Evolutionary conservation across 495 filamentous ascomycete species (phyloP).

Genomic region (Daldinia concentrica): DNA sequence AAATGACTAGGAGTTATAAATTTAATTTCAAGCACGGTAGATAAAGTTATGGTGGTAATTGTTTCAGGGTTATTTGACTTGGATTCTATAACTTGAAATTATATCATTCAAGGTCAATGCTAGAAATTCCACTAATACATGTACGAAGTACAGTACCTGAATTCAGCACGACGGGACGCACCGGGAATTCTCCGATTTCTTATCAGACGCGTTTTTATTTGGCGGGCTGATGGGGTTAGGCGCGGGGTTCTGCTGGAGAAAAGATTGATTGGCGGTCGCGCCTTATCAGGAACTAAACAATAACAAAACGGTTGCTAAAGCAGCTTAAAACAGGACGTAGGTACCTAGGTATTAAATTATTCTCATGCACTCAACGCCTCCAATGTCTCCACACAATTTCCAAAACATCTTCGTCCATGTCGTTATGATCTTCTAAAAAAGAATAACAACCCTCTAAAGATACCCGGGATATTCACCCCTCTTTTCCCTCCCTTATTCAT

Average conservation of each 20-base stretch:
- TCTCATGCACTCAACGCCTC: background rate
- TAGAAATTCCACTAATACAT: background rate
- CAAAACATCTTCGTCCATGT: background rate
- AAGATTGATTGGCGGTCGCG: constrained; percentile 20
- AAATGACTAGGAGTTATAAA: background rate
- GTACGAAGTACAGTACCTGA: background rate
- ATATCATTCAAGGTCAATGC: background rate
- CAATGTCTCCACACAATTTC: background rate
- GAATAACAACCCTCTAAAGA: constrained; percentile 7
- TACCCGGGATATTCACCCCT: constrained; percentile 25
- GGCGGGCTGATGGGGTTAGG: constrained; percentile 1
- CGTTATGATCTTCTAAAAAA: background rate
- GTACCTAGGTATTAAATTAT: too few relatives aligned
- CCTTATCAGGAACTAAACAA: constrained; percentile 46
- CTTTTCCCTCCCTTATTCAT: constrained; percentile 1
- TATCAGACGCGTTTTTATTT: constrained; percentile 28
- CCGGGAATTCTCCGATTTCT: constrained; percentile 10
- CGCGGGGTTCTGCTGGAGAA: constrained; percentile 21
- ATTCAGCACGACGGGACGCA: too few relatives aligned
- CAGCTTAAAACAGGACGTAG: constrained; percentile 32
- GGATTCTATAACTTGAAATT: background rate
- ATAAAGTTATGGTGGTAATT: background rate
- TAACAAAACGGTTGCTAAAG: constrained; percentile 57
- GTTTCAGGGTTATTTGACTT: background rate
- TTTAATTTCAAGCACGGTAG: background rate